phyloP scores from a whole-genome alignment of 257 asterid species.

The Verbascum thapsus region DNA sequence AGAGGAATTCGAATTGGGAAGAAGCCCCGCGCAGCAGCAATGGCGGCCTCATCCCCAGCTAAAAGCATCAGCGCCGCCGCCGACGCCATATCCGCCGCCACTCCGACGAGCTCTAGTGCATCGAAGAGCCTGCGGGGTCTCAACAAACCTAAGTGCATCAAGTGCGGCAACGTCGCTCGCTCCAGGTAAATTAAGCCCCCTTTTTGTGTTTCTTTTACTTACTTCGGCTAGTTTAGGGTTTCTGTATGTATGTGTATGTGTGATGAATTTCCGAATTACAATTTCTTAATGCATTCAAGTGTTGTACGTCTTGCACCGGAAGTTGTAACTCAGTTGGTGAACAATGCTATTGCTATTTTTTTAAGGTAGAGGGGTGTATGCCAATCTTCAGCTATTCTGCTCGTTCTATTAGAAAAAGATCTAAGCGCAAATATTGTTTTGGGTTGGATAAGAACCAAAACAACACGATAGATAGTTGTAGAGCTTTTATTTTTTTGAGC shows the following conservation, averaged over 20 bases:
- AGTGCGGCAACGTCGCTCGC: constrained; percentile 98
- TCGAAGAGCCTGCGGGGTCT: constrained; percentile 83
- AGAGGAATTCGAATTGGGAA: constrained; percentile 27
- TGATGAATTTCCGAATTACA: not conserved
- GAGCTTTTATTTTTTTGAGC: no score
- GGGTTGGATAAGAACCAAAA: no score
- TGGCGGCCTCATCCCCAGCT: constrained; percentile 59
- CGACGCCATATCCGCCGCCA: constrained; percentile 30
- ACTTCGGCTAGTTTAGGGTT: constrained; percentile 16
- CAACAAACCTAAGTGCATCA: constrained; percentile 96
- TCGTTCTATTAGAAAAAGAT: no score
- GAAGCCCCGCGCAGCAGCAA: constrained; percentile 27
- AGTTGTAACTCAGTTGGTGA: constrained; percentile 23
- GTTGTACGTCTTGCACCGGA: constrained; percentile 23
- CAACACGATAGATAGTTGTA: no score
- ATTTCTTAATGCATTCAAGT: constrained; percentile 22
- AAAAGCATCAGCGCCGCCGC: constrained; percentile 43
- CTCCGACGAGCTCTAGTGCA: constrained; percentile 40
- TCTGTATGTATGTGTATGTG: not conserved
- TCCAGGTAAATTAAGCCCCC: constrained; percentile 56
- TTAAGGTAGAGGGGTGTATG: not conserved
- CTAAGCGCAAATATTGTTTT: no score
- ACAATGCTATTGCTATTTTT: no score
- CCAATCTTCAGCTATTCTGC: not conserved
- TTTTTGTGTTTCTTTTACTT: not conserved